Evolutionary conservation across 2,329 filamentous ascomycete genomes (phyloP).

Genomic region (Trichoderma lentiforme): DNA sequence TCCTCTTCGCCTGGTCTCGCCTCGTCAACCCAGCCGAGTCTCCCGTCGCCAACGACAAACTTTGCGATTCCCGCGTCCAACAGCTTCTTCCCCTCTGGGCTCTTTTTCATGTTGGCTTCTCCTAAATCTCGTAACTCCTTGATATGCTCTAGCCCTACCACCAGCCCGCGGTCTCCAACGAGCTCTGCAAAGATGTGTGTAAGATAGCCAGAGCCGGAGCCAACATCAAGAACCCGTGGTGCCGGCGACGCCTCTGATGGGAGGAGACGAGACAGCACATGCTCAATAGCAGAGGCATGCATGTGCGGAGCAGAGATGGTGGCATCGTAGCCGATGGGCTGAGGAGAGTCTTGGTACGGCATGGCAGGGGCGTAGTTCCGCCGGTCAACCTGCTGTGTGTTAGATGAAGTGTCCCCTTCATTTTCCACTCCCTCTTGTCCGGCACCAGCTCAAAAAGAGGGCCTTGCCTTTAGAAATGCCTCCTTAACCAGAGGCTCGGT

Average conservation of each 20-base stretch:
- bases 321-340: slow-evolving; percentile 52
- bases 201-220: slow-evolving; percentile 76
- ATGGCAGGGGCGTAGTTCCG: slow-evolving; percentile 71
- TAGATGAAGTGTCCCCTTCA: not conserved
- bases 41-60: slow-evolving; percentile 74
- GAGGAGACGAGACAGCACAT: slow-evolving; percentile 44
- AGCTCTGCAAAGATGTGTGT: slow-evolving; percentile 85
- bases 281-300: slow-evolving; percentile 54
- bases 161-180: slow-evolving; percentile 49
- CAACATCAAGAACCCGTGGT: slow-evolving; percentile 66
- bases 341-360: slow-evolving; percentile 64
- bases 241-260: slow-evolving; percentile 34
- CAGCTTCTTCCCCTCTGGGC: slow-evolving; percentile 53
- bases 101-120: slow-evolving; percentile 63
- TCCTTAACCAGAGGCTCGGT: slow-evolving; percentile 66
- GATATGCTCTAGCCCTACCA: slow-evolving; percentile 77
- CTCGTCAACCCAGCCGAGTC: slow-evolving; percentile 56
- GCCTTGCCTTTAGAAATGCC: slow-evolving; percentile 70
- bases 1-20: slow-evolving; percentile 44
- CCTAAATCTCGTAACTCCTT: slow-evolving; percentile 59
- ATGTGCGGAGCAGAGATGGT: slow-evolving; percentile 61
- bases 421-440: not conserved
- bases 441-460: not conserved
- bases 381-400: slow-evolving; percentile 67
- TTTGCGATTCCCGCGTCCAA: slow-evolving; percentile 62